Conservation (phyloP, 2,329 filamentous ascomycete genomes). For the Botrytis fabae region DNA sequence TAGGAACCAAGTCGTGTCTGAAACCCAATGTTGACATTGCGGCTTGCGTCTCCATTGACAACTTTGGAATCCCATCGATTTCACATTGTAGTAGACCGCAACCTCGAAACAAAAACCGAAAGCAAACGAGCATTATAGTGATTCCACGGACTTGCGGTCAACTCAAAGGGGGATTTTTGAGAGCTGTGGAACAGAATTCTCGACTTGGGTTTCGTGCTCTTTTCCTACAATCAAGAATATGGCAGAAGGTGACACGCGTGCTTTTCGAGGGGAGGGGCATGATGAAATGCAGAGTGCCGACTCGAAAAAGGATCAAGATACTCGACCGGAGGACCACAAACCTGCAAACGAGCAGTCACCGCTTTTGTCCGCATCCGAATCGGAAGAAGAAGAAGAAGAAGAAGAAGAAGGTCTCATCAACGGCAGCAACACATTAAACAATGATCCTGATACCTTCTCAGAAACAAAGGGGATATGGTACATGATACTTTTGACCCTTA, state of each 20-base stretch:
- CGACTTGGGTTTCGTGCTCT: neutral
- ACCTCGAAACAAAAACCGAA: neutral
- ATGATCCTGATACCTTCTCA: slow-evolving; percentile 52
- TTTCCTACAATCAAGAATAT: slow-evolving; percentile 21
- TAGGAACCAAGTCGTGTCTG: neutral
- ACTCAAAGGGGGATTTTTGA: neutral
- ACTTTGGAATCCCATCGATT: neutral
- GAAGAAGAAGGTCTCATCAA: slow-evolving; percentile 45
- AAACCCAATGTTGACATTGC: neutral
- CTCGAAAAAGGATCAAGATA: neutral
- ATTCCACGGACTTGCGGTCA: neutral
- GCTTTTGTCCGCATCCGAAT: slow-evolving; percentile 47
- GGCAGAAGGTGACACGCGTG: slow-evolving; percentile 25
- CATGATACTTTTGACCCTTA: slow-evolving; percentile 79
- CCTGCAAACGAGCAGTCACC: slow-evolving; percentile 50
- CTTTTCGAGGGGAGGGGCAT: slow-evolving; percentile 19
- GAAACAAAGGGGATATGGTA: slow-evolving; percentile 82
- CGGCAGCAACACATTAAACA: slow-evolving; percentile 41
- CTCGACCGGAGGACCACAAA: slow-evolving; percentile 27
- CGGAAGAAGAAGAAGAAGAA: slow-evolving; percentile 41
- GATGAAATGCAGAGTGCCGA: slow-evolving; percentile 19
- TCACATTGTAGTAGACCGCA: neutral
- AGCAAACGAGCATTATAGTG: neutral
- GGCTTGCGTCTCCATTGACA: neutral
- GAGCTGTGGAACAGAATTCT: neutral